Conservation (phyloP, 2,329 filamentous ascomycete genomes). For the Chaetomium strumarium region DNA sequence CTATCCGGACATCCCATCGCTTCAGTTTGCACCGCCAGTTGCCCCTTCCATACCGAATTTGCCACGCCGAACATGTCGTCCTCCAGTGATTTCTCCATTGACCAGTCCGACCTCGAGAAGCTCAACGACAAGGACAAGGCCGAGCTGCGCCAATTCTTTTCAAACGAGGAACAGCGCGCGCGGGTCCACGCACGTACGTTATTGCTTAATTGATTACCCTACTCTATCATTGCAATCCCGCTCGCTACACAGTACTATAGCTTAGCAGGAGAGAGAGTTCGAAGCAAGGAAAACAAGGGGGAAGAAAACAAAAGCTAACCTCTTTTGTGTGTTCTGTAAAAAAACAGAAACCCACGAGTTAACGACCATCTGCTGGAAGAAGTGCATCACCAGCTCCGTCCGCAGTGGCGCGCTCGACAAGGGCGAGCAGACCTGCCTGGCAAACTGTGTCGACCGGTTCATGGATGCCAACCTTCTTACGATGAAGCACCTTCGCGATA, state of each 20-base stretch:
- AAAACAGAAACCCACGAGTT: conserved; percentile 47
- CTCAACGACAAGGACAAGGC: conserved; percentile 78
- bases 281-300: neutral
- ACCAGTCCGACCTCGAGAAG: conserved; percentile 61
- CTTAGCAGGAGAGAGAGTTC: too few relatives aligned
- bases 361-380: conserved; percentile 84
- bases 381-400: conserved; percentile 77
- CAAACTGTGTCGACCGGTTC: conserved; percentile 91
- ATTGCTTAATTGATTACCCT: neutral
- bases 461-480: conserved; percentile 82
- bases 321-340: too few relatives aligned
- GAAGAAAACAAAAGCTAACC: neutral
- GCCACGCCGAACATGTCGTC: conserved; percentile 17
- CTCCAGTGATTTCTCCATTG: conserved; percentile 27
- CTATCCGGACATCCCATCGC: neutral
- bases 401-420: conserved; percentile 66
- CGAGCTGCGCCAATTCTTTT: conserved; percentile 80
- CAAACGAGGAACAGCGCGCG: conserved; percentile 81
- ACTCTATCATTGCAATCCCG: neutral
- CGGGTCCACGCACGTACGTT: conserved; percentile 56
- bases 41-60: neutral
- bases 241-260: neutral
- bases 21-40: neutral
- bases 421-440: conserved; percentile 74
- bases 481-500: conserved; percentile 72